A percentile compares a stretch with the other conserved stretches of the same genome.
phyloP scores from a whole-genome alignment of 192 early-diverging fungal genomes.

The Umbelopsis ramanniana region DNA sequence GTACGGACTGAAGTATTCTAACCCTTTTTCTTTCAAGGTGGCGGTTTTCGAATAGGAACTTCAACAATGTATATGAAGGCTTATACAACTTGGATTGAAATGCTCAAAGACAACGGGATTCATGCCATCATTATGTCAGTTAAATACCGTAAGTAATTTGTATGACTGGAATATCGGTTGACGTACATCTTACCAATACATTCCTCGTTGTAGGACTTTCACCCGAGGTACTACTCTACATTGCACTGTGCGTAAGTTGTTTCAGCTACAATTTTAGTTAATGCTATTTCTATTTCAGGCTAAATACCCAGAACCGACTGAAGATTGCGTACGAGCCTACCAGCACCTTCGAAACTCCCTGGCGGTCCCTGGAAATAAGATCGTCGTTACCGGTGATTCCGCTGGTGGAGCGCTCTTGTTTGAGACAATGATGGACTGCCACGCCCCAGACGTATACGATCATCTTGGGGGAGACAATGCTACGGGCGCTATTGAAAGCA shows the following conservation, averaged over 20 bases:
- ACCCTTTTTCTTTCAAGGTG: conserved; percentile 13
- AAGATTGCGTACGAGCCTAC: conserved; percentile 21
- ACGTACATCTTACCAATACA: not conserved
- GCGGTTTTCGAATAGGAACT: conserved; percentile 37
- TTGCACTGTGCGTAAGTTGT: too few species aligned
- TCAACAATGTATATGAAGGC: conserved; percentile 36
- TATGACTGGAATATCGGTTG: not conserved
- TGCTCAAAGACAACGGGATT: conserved; percentile 31
- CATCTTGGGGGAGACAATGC: not conserved
- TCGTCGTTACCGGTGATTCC: conserved; percentile 34
- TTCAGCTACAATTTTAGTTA: not conserved
- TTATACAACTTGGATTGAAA: conserved; percentile 33
- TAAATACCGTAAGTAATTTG: conserved; percentile 32
- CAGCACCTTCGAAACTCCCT: conserved; percentile 13
- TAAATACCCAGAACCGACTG: conserved; percentile 16
- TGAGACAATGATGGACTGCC: conserved; percentile 27
- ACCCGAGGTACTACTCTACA: not conserved
- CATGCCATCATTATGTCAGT: conserved; percentile 36
- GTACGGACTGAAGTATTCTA: not conserved
- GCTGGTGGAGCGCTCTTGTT: conserved; percentile 32
- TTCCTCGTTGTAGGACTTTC: not conserved
- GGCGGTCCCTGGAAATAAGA: conserved; percentile 25
- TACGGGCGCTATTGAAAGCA: conserved; percentile 2
- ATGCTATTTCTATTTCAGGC: not conserved
- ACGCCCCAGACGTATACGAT: conserved; percentile 28